These are phyloP conservation scores for Vigna hirtella DNA, from an alignment of 306 rosid genomes.

Conservation along the genomic window DNA sequence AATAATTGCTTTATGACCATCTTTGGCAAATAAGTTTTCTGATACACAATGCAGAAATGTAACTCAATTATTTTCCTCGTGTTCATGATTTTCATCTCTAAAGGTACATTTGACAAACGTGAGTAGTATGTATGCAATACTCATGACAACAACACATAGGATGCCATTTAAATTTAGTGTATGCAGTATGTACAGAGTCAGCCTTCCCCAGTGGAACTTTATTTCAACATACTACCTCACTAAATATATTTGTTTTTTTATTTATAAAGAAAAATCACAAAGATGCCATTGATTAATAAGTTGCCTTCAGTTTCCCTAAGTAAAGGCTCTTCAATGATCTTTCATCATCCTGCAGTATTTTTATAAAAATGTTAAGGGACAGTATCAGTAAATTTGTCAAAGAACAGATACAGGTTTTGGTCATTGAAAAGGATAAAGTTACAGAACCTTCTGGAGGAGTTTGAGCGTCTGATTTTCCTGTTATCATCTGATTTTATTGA, in stretches of 20 bases:
- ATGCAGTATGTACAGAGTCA: conserved; percentile 48
- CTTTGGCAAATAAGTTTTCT: conserved; percentile 15
- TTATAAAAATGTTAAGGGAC: conserved; percentile 27
- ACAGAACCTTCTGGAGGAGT: conserved; percentile 66
- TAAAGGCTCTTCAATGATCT: conserved; percentile 46
- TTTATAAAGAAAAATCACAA: conserved; percentile 54
- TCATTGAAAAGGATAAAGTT: conserved; percentile 29
- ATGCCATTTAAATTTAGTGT: conserved; percentile 39
- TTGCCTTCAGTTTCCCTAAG: conserved; percentile 50
- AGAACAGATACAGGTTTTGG: conserved; percentile 1
- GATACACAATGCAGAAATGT: conserved; percentile 19
- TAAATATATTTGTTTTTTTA: conserved; percentile 36
- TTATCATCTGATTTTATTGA: conserved; percentile 58
- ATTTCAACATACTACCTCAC: conserved; percentile 48
- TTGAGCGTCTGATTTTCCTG: conserved; percentile 57
- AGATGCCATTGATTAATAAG: conserved; percentile 32
- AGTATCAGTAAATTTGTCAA: conserved; percentile 14
- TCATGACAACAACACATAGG: conserved; percentile 27
- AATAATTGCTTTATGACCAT: conserved; percentile 20
- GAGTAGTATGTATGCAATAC: conserved; percentile 25
- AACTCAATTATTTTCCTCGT: conserved; percentile 30
- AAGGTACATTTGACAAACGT: conserved; percentile 40
- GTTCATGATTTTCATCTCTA: conserved; percentile 11
- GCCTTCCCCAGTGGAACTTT: conserved; percentile 43
- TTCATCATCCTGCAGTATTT: conserved; percentile 67